Percentiles rank a stretch among this genome's conserved stretches.
phyloP scores from a whole-genome alignment of 116 monocot species.

The Posidonia oceanica region DNA sequence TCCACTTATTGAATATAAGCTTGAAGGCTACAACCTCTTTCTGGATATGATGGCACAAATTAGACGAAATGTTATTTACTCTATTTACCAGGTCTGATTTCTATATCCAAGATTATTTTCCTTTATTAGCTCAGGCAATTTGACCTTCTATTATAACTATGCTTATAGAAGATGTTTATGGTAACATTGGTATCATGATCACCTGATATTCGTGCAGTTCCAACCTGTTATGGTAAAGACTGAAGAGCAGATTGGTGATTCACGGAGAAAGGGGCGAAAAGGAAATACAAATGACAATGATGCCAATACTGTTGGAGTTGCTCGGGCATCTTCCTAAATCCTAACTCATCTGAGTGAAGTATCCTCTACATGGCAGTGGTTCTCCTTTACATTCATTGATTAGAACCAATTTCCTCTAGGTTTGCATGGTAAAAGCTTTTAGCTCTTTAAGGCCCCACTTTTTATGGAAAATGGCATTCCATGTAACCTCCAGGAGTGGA shows the following conservation, averaged over 20 bases:
- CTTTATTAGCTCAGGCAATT: neutral
- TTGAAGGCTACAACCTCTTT: slow-evolving; percentile 96
- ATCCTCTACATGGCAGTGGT: too few species aligned
- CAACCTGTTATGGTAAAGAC: slow-evolving; percentile 72
- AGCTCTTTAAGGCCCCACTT: too few species aligned
- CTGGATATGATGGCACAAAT: slow-evolving; percentile 98
- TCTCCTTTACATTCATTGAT: too few species aligned
- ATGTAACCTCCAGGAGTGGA: too few species aligned
- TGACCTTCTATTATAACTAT: neutral
- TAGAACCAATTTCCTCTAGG: too few species aligned
- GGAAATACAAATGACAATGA: slow-evolving; percentile 2
- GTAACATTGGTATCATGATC: neutral
- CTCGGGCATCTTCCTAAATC: neutral
- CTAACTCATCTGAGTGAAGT: neutral
- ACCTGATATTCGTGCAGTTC: slow-evolving; percentile 32
- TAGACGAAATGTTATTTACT: slow-evolving; percentile 88
- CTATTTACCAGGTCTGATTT: slow-evolving; percentile 75
- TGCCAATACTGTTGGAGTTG: neutral
- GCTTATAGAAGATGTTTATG: neutral
- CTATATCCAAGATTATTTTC: neutral
- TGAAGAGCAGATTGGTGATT: slow-evolving; percentile 11
- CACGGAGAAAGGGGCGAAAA: neutral
- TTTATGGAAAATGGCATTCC: too few species aligned
- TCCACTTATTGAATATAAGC: slow-evolving; percentile 95
- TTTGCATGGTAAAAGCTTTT: too few species aligned